These are phyloP conservation scores for Ogataea kodamae DNA, from an alignment of 805 yeast genomes.

Conservation along the genomic window DNA sequence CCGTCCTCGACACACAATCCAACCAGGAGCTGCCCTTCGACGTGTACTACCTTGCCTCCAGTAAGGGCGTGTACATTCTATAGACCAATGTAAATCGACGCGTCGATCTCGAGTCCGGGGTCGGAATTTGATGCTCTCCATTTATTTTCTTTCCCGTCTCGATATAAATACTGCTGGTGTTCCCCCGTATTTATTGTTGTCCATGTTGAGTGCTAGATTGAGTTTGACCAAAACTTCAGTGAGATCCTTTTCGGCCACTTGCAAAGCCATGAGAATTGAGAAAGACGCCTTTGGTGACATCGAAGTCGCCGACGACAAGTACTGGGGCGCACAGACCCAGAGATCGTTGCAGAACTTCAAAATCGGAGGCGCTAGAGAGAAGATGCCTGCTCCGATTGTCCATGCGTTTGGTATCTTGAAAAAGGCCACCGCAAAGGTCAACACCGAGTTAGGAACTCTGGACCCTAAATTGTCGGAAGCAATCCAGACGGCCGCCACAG, in stretches of 20 bases:
- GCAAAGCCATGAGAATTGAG: slow-evolving; percentile 57
- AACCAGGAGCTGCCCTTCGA: slow-evolving; percentile 63
- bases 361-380: slow-evolving; percentile 90
- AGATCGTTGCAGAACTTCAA: slow-evolving; percentile 91
- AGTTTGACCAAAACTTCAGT: slow-evolving; percentile 16
- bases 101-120: slow-evolving; percentile 10
- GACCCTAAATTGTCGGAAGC: slow-evolving; percentile 83
- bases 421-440: slow-evolving; percentile 92
- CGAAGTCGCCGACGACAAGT: slow-evolving; percentile 78
- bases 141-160: too few relatives aligned
- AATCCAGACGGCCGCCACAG: slow-evolving; percentile 91
- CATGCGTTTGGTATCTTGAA: slow-evolving; percentile 91
- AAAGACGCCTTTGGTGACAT: slow-evolving; percentile 97
- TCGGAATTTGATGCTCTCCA: too few relatives aligned
- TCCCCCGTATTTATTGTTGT: slow-evolving; percentile 2
- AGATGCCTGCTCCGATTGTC: slow-evolving; percentile 87
- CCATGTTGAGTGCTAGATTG: slow-evolving; percentile 29
- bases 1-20: slow-evolving; percentile 49
- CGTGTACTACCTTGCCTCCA: slow-evolving; percentile 50
- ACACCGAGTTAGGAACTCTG: slow-evolving; percentile 72
- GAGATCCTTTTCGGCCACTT: slow-evolving; percentile 31
- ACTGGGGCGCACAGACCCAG: slow-evolving; percentile 99
- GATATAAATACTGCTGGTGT: too few relatives aligned
- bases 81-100: slow-evolving; percentile 1
- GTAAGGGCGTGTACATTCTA: slow-evolving; percentile 59